Evolutionary conservation across 192 early-diverging fungal genomes (phyloP).

Genomic region (Gorgonomyces haynaldii): DNA sequence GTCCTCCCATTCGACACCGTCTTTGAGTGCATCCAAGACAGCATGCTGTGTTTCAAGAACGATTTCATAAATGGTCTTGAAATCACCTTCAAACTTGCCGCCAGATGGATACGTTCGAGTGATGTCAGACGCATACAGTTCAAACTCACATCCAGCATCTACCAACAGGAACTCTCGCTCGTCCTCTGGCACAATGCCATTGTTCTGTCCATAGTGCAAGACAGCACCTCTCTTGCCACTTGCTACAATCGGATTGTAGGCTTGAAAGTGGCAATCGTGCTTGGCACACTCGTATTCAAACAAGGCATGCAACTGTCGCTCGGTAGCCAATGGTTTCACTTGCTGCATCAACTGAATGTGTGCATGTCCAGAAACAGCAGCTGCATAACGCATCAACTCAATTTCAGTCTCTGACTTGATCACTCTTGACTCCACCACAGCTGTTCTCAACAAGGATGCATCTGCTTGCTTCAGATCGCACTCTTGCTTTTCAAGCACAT

Average conservation of each 20-base stretch:
- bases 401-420: conserved; percentile 72
- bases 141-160: conserved; percentile 65
- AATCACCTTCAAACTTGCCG: conserved; percentile 57
- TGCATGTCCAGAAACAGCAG: conserved; percentile 61
- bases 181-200: conserved; percentile 33
- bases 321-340: conserved; percentile 45
- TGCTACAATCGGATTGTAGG: conserved; percentile 79
- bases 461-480: conserved; percentile 7
- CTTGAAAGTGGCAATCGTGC: conserved; percentile 54
- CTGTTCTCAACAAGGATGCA: conserved; percentile 17
- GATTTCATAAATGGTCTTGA: conserved; percentile 63
- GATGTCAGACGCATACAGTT: conserved; percentile 81
- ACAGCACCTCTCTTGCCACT: conserved; percentile 62
- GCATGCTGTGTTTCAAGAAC: conserved; percentile 74
- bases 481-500: conserved; percentile 30
- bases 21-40: conserved; percentile 49
- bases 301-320: conserved; percentile 64
- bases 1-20: conserved; percentile 73
- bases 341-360: conserved; percentile 68
- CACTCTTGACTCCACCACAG: conserved; percentile 66
- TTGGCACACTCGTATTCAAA: conserved; percentile 63
- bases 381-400: conserved; percentile 63
- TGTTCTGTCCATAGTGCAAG: conserved; percentile 75
- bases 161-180: conserved; percentile 20
- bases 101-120: conserved; percentile 78